Evolutionary conservation across 164 flowering plant genomes (phyloP), one percentile per base, ranked within the genome.

Genomic region (Vitis riparia): DNA sequence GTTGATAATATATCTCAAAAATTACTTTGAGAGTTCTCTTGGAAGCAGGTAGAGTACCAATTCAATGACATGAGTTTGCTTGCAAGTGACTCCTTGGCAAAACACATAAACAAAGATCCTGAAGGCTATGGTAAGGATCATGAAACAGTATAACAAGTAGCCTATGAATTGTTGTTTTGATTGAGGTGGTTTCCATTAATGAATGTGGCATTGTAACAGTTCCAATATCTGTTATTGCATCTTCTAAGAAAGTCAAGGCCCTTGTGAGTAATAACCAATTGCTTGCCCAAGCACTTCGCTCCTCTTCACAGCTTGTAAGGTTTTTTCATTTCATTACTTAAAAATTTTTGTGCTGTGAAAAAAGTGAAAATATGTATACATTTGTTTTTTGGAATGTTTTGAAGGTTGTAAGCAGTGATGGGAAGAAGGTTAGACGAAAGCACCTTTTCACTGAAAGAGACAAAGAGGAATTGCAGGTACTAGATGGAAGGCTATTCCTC

Each of bases 391-490:
- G 15, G 27, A n/a, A 51, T 32, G 4, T 55, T 57, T 51, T 71
- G 60, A 78, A 96, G 98, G 81, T 89, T 80, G 86, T 93, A 11
- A 92, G 87, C 63, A 75, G 75, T 17, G 99, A 93, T 74, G 89
- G 90, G 14, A 96, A 87, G 82, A 96, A 82, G 81, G 93, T 93
- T 32, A 91, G 69, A 68, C 92, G 98, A 9, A 88, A 83, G 65
- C 66, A 72, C 48, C 86, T 77, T 16, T 92, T 92, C 72, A 87
- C 94, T 27, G 97, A 92, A 1, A 85, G 80, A 69, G 97, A 91
- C 67, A 93, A 80, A 82, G 97, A 96, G 76, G 99, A 96, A 9
- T 75, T 96, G 78, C 99, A 89, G 97, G 99, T 94, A 70, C 12
- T 17, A 55, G 1, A 65, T 15, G 67, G 14, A 9, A 8, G 1